These are phyloP conservation scores for Monilinia vaccinii-corymbosi DNA, from an alignment of 2,329 filamentous ascomycete species.

Conservation along the genomic window DNA sequence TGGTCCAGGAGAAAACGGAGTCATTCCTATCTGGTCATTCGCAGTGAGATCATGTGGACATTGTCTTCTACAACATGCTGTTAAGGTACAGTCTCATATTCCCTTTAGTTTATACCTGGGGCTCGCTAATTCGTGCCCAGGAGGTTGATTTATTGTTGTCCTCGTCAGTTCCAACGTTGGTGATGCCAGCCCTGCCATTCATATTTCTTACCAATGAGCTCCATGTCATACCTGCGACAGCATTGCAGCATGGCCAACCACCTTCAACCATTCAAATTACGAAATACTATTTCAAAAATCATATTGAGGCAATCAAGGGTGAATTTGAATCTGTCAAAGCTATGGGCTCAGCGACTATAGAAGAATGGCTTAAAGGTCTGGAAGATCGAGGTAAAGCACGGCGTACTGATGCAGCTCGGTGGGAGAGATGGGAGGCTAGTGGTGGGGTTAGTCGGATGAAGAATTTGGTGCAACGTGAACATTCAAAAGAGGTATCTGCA, in stretches of 20 bases:
- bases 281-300: conserved; percentile 56
- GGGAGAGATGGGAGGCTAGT: conserved; percentile 60
- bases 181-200: conserved; percentile 62
- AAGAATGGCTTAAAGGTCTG: conserved; percentile 75
- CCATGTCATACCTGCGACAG: conserved; percentile 48
- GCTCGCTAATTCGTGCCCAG: conserved; percentile 36
- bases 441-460: conserved; percentile 23
- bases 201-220: conserved; percentile 53
- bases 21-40: conserved; percentile 64
- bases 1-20: conserved; percentile 52
- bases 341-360: conserved; percentile 58
- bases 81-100: conserved; percentile 48
- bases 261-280: conserved; percentile 42
- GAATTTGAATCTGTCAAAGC: conserved; percentile 55
- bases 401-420: conserved; percentile 54
- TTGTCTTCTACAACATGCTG: conserved; percentile 51
- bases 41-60: conserved; percentile 53
- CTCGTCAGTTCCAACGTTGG: conserved; percentile 45
- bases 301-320: conserved; percentile 52
- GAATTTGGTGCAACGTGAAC: conserved; percentile 10
- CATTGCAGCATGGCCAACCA: conserved; percentile 43
- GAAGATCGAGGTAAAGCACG: conserved; percentile 51
- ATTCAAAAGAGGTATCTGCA: conserved; percentile 1
- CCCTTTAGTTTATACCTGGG: conserved; percentile 5
- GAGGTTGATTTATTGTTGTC: conserved; percentile 62